These are phyloP conservation scores for Penicillium sp. DNA, from an alignment of 2,329 filamentous ascomycete genomes.

Conservation along the genomic window DNA sequence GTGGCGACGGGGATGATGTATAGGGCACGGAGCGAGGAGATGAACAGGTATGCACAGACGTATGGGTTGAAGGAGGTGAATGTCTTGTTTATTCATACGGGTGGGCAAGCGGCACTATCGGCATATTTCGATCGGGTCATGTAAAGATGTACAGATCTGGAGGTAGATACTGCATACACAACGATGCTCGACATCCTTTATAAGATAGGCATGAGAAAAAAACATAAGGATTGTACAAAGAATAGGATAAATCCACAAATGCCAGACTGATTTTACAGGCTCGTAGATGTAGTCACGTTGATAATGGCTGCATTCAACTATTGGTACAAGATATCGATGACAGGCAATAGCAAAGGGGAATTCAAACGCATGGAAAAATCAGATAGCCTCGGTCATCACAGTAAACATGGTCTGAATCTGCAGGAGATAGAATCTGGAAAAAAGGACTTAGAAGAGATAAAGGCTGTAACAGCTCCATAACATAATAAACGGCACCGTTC, in stretches of 20 bases:
- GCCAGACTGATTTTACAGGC: neutral
- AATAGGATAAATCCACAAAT: neutral
- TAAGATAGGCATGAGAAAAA: neutral
- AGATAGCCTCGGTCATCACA: slow-evolving; percentile 28
- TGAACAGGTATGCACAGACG: slow-evolving; percentile 20
- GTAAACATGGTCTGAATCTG: slow-evolving; percentile 27
- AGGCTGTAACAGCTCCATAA: neutral
- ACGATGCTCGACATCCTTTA: neutral
- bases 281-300: neutral
- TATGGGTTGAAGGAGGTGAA: slow-evolving; percentile 31
- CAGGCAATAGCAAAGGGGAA: slow-evolving; percentile 25
- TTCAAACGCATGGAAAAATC: slow-evolving; percentile 9
- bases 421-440: slow-evolving; percentile 22
- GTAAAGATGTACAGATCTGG: neutral
- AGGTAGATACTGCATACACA: neutral
- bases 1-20: slow-evolving; percentile 38
- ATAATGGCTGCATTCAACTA: slow-evolving; percentile 35
- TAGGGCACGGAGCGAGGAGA: slow-evolving; percentile 33
- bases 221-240: neutral
- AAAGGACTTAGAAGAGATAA: slow-evolving; percentile 17
- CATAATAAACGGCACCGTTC: neutral
- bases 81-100: slow-evolving; percentile 47
- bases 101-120: slow-evolving; percentile 43
- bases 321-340: slow-evolving; percentile 35
- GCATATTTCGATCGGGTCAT: slow-evolving; percentile 35